These are phyloP conservation scores for Vigna angularis DNA, from an alignment of 306 rosid species.

Conservation along the genomic window DNA sequence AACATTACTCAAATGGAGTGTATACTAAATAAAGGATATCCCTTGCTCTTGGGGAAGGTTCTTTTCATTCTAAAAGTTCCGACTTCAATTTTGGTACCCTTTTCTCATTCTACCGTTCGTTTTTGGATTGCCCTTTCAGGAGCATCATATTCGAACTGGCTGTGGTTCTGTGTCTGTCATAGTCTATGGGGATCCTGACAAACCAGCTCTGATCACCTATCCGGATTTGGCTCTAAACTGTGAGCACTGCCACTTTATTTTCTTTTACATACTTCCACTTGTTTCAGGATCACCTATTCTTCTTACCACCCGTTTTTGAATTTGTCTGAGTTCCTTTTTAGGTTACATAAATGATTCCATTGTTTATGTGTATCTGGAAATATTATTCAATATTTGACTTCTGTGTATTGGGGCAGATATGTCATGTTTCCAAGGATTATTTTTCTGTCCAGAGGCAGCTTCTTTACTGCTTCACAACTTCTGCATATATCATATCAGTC, in stretches of 20 bases:
- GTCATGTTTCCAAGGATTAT: constrained; percentile 95
- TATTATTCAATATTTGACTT: constrained; percentile 17
- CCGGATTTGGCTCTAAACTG: constrained; percentile 95
- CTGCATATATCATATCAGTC: constrained; percentile 93
- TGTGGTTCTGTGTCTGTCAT: constrained; percentile 86
- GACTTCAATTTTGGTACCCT: constrained; percentile 5
- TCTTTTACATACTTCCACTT: constrained; percentile 15
- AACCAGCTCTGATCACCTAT: constrained; percentile 89
- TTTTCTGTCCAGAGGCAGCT: constrained; percentile 94
- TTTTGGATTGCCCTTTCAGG: constrained; percentile 59
- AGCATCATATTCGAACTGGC: constrained; percentile 77
- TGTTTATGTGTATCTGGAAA: constrained; percentile 15
- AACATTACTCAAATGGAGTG: constrained; percentile 48
- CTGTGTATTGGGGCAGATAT: constrained; percentile 64
- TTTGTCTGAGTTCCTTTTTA: neutral
- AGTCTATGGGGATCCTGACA: constrained; percentile 84
- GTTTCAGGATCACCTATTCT: constrained; percentile 2
- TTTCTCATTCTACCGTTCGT: constrained; percentile 1
- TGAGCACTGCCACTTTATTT: constrained; percentile 47
- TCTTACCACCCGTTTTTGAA: neutral
- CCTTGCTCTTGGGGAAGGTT: constrained; percentile 44
- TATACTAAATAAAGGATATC: constrained; percentile 46
- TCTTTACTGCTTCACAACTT: constrained; percentile 95
- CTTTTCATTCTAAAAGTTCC: constrained; percentile 32
- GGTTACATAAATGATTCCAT: neutral